Evolutionary conservation across 1,139 yeast species (phyloP).

Genomic region (Geotrichum klebahnii): DNA sequence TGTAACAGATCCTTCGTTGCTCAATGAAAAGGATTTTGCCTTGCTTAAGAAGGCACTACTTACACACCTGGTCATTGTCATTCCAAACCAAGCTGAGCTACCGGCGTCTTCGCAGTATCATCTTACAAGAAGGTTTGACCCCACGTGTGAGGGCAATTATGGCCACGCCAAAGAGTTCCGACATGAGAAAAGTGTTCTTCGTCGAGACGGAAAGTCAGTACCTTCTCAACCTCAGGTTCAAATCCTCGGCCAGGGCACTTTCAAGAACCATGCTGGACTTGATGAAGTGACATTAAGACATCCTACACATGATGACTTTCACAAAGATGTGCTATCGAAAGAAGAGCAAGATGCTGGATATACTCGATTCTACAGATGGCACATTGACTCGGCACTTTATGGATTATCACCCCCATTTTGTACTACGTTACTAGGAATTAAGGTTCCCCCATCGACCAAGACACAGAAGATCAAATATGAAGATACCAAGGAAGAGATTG

Average conservation of each 20-base stretch:
- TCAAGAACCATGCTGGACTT: conserved; percentile 63
- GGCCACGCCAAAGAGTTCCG: conserved; percentile 86
- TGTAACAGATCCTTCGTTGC: conserved; percentile 68
- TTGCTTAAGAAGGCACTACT: conserved; percentile 61
- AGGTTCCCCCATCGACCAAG: conserved; percentile 53
- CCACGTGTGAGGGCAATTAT: conserved; percentile 63
- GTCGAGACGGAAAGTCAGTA: conserved; percentile 74
- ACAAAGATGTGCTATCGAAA: conserved; percentile 58
- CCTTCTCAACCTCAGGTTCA: conserved; percentile 85
- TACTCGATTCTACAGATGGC: conserved; percentile 89
- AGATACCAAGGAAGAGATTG: conserved; percentile 59
- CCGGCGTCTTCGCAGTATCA: conserved; percentile 69
- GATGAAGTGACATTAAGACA: conserved; percentile 67
- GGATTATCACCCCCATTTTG: conserved; percentile 81
- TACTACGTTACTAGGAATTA: conserved; percentile 75
- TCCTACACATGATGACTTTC: conserved; percentile 79
- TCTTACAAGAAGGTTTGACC: conserved; percentile 72
- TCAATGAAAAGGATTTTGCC: conserved; percentile 61
- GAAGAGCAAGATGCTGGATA: conserved; percentile 57
- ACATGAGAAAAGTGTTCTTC: conserved; percentile 68
- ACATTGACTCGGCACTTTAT: conserved; percentile 82
- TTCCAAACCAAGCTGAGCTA: conserved; percentile 63
- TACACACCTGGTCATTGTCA: conserved; percentile 63
- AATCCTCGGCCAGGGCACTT: conserved; percentile 76
- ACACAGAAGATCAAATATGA: conserved; percentile 57